These are phyloP conservation scores for Paecilomyces sp. DNA, from an alignment of 2,329 filamentous ascomycete genomes.

Conservation along the genomic window DNA sequence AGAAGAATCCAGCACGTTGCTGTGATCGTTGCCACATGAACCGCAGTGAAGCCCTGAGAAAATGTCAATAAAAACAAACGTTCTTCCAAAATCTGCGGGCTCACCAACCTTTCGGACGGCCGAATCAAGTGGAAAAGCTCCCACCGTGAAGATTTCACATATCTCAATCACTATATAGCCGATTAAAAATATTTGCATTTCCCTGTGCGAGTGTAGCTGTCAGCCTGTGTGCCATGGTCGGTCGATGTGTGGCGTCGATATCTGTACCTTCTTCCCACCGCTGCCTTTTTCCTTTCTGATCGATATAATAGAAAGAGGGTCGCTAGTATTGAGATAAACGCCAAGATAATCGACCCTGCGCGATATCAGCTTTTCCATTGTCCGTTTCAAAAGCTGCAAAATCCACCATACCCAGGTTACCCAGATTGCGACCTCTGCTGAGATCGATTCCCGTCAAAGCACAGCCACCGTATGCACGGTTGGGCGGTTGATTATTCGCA, in stretches of 20 bases:
- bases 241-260: neutral
- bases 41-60: constrained; percentile 70
- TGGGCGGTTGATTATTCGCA: constrained; percentile 52
- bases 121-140: constrained; percentile 69
- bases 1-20: constrained; percentile 86
- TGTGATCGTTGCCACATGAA: constrained; percentile 83
- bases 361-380: constrained; percentile 9
- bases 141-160: constrained; percentile 94
- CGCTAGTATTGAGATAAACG: constrained; percentile 65
- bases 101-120: constrained; percentile 61
- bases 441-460: constrained; percentile 67
- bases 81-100: neutral
- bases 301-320: constrained; percentile 63
- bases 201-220: constrained; percentile 49
- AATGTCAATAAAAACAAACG: neutral
- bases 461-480: constrained; percentile 60
- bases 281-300: constrained; percentile 85
- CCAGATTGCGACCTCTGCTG: constrained; percentile 58
- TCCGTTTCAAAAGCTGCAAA: constrained; percentile 21
- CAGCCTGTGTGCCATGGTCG: neutral
- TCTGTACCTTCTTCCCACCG: constrained; percentile 79
- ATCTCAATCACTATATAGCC: constrained; percentile 83
- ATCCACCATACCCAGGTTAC: constrained; percentile 63
- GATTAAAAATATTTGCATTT: constrained; percentile 91
- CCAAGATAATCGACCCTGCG: constrained; percentile 78